Conservation (phyloP, 2,329 filamentous ascomycete genomes). For the Aphanocladium album region DNA sequence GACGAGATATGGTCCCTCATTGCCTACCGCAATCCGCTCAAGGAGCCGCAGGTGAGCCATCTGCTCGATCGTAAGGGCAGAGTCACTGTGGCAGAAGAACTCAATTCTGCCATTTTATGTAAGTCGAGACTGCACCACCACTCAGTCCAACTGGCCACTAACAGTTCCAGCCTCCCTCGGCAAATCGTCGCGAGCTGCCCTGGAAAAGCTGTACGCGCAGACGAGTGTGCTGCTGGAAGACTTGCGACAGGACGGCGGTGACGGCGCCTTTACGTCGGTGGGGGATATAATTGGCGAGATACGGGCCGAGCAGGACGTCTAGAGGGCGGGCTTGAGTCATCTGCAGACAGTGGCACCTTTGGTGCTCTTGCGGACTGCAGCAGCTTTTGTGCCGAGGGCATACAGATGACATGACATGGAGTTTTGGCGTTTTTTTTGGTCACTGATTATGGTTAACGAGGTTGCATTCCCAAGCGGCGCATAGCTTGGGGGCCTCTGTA, state of each 20-base stretch:
- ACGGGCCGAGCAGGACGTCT: constrained; percentile 26
- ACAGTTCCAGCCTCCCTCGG: constrained; percentile 69
- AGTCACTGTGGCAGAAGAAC: constrained; percentile 78
- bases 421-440: constrained; percentile 6
- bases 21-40: constrained; percentile 76
- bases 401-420: constrained; percentile 3
- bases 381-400: too few species aligned
- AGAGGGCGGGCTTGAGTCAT: neutral
- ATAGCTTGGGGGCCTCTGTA: neutral
- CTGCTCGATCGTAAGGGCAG: constrained; percentile 72
- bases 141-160: constrained; percentile 12
- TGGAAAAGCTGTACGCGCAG: constrained; percentile 83
- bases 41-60: constrained; percentile 68
- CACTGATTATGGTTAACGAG: neutral
- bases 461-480: neutral
- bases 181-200: constrained; percentile 77
- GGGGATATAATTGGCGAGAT: constrained; percentile 41
- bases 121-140: constrained; percentile 38
- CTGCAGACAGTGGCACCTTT: too few species aligned
- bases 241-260: constrained; percentile 70
- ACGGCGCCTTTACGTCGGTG: constrained; percentile 73
- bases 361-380: neutral
- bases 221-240: constrained; percentile 82
- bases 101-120: constrained; percentile 92
- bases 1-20: constrained; percentile 83